phyloP scores from a whole-genome alignment of 805 yeast species.

The Candida ovalis region DNA sequence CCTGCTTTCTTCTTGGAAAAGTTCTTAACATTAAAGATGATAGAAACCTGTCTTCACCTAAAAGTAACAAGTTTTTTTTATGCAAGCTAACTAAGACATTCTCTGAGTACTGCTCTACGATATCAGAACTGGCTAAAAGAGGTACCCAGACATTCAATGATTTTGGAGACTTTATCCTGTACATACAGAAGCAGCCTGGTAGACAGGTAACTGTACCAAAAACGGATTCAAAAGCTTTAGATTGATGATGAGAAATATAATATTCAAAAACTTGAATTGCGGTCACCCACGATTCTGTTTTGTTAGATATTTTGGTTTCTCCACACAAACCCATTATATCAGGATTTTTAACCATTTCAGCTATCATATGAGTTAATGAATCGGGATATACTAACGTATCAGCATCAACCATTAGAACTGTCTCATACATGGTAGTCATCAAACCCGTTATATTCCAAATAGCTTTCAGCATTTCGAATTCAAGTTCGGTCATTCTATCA shows the following conservation, averaged over 20 bases:
- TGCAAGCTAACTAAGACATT: conserved; percentile 82
- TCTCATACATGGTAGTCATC: conserved; percentile 78
- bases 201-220: conserved; percentile 94
- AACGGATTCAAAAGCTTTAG: conserved; percentile 92
- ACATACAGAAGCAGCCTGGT: conserved; percentile 94
- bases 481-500: conserved; percentile 91
- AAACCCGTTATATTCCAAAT: conserved; percentile 84
- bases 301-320: conserved; percentile 87
- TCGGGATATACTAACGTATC: conserved; percentile 88
- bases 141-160: conserved; percentile 89
- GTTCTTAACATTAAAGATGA: conserved; percentile 83
- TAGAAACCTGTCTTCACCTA: conserved; percentile 89
- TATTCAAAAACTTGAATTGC: conserved; percentile 92
- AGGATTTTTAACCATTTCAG: conserved; percentile 85
- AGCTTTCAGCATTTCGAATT: conserved; percentile 67
- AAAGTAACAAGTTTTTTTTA: conserved; percentile 73
- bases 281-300: conserved; percentile 81
- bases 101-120: conserved; percentile 87
- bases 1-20: conserved; percentile 83
- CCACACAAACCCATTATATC: conserved; percentile 91
- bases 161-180: conserved; percentile 86
- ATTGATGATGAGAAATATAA: conserved; percentile 89
- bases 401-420: conserved; percentile 90
- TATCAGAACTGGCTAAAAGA: conserved; percentile 85
- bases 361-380: conserved; percentile 83